Evolutionary conservation across 2,329 filamentous ascomycete species (phyloP).

Genomic region (Aspergillus versicolor): DNA sequence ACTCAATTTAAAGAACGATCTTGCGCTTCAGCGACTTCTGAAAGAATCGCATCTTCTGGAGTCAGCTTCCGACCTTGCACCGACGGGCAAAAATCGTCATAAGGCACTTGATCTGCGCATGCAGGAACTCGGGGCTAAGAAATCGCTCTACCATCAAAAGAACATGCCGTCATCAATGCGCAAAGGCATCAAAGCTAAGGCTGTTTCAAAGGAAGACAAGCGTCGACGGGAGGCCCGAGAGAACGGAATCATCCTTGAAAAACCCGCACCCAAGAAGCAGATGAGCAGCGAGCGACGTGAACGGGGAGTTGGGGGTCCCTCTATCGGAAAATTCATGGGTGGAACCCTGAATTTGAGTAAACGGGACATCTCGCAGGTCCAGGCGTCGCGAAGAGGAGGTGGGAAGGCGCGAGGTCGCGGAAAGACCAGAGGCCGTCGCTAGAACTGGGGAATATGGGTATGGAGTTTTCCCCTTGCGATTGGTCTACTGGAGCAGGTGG

Average conservation of each 20-base stretch:
- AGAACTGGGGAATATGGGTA: constrained; percentile 1
- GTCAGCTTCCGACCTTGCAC: constrained; percentile 53
- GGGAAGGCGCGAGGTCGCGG: constrained; percentile 12
- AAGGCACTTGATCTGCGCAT: constrained; percentile 83
- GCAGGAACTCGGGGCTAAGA: constrained; percentile 75
- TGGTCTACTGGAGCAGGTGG: neutral
- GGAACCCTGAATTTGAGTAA: constrained; percentile 78
- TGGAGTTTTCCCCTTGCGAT: neutral
- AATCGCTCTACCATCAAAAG: constrained; percentile 70
- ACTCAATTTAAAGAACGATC: constrained; percentile 80
- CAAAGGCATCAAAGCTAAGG: constrained; percentile 76
- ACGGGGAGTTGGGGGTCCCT: constrained; percentile 70
- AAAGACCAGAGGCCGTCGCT: constrained; percentile 30
- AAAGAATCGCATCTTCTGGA: constrained; percentile 87
- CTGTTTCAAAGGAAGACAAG: constrained; percentile 64
- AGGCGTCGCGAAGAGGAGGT: constrained; percentile 19
- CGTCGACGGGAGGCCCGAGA: constrained; percentile 78
- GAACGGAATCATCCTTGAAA: constrained; percentile 86
- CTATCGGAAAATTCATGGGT: constrained; percentile 75
- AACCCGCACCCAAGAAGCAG: constrained; percentile 38
- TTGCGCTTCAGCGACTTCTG: constrained; percentile 86
- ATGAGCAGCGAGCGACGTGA: constrained; percentile 49
- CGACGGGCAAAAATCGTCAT: constrained; percentile 70
- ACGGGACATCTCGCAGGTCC: constrained; percentile 70
- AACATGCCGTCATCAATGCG: constrained; percentile 88